Evolutionary conservation across 2,329 filamentous ascomycete genomes (phyloP), one percentile per base, ranked within the genome.

Genomic region (Colletotrichum brevisporum): DNA sequence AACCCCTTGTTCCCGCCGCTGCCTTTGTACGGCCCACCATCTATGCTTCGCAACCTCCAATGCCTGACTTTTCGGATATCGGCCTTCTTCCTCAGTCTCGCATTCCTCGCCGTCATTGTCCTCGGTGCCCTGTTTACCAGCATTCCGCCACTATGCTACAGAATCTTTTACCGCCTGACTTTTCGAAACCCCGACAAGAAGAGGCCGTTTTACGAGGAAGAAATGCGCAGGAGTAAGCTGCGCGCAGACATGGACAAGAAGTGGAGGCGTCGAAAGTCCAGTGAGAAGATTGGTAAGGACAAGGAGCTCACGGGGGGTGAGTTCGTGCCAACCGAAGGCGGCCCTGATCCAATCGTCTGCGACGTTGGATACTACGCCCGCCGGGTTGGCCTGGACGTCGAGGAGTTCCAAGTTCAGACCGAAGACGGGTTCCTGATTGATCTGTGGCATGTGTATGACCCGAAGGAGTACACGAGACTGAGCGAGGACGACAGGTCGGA

Each of bases 401-500:
- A 98, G 76, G 88, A 88, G 10, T 93, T 94, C 75, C 86, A 93
- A 57, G 94, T 98, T 0, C 92, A 97, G 78, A 98, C 95, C 0
- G 95, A 98, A 78, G 95, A 98, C 75, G 95, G 95, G 1, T 98
- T 97, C 77, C 89, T 98, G 53, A 92, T 98, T 71, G 90, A 92
- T 24, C 84, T 98, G 1, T 97, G 93, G 91, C 95, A 98, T 78
- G 86, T 98, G 27, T 97, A 93, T 78, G 92, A 97, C 71, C 95
- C 95, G 0, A 88, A 86, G 56, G 92, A 95, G 69, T 91, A 94
- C 76, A 84, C 82, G 0, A 85, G 86, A 1, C 78, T 86, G 5
- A 75, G 83, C 0, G 77, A 83, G 1, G 79, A 84, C 1, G 82
- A 89, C 43, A 84, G 88, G 21, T 77, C 83, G 1, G 80, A 88